A percentile compares a stretch with the other conserved stretches of the same genome.
Evolutionary conservation across 2,329 filamentous ascomycete species (phyloP).

Genomic region (Sporothrix euskadiensis): DNA sequence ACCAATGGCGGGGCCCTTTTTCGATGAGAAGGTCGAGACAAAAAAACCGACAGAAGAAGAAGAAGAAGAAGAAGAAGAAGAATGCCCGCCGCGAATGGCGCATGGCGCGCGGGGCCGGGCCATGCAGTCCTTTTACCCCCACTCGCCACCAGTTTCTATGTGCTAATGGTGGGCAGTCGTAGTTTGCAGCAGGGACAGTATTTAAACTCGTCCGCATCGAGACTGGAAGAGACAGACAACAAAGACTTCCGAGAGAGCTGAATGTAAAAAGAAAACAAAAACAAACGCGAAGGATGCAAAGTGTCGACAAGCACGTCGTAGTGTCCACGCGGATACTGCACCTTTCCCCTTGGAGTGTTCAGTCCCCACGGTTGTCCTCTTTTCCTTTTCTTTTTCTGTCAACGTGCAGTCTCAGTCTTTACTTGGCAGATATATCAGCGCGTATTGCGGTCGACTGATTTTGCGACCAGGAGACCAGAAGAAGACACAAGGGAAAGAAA

Average conservation of each 20-base stretch:
- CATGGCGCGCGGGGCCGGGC: conserved; percentile 19
- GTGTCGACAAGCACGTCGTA: background rate
- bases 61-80: background rate
- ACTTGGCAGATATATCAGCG: background rate
- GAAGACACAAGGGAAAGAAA: background rate
- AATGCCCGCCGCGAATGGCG: background rate
- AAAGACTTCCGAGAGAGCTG: background rate
- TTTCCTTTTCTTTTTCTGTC: background rate
- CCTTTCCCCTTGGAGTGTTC: background rate
- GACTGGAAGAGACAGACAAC: background rate
- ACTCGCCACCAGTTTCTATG: conserved; percentile 7
- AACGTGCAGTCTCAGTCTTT: background rate
- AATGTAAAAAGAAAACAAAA: background rate
- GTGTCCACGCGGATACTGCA: background rate
- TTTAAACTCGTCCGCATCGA: background rate
- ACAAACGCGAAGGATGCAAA: background rate
- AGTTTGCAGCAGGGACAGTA: background rate
- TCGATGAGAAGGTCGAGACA: background rate
- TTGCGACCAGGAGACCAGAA: background rate
- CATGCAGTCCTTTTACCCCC: background rate
- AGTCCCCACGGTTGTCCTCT: background rate
- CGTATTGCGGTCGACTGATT: background rate
- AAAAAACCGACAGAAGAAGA: background rate
- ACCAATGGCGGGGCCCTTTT: background rate
- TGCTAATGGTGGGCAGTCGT: conserved; percentile 9